Base-by-base conservation (phyloP, 495 filamentous ascomycete species). In the Sordaria brevicollis region DNA sequence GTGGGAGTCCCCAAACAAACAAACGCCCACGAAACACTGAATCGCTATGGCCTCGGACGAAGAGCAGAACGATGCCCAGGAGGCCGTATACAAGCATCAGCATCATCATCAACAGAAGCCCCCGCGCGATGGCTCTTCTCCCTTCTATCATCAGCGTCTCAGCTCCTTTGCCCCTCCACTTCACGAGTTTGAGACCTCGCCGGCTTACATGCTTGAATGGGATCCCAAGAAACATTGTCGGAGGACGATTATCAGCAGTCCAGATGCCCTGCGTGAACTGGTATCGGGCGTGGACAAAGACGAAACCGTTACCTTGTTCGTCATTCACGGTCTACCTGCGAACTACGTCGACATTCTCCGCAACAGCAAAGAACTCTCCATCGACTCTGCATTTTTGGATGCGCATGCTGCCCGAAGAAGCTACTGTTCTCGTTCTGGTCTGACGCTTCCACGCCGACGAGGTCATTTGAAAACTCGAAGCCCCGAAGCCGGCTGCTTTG, bases 321-420 rank as follows among this genome's bases (percentile, higher is more conserved):
- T 81, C 8, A 29, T 81, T 11, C 74, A 72, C 10, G 77, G 75
- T 19, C 43, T 75, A 29, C 74, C 74, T 5, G 39, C 35, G 21
- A 76, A 76, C 35, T 76, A 74, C 34, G 37, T 75, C 6, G 37
- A 71, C 0, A 72, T 62, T 1, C 31, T 80, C 7, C 67, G 54
- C n/a, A 54, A 39, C 34, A 33, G 41, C 43, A 68, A 73, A 8
- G 34, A 35, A 25, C 35, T 76, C 9, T 70, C 54, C 38, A 54
- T 81, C 35, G 79, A 80, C 39, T 62, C 73, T 21, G 70, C 73
- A 6, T 81, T 81, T 35, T 54, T 80, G 29, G 78, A 78, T 25
- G 79, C 78, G 38, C 78, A 79, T 67, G 66, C 70, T 5, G 67
- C 68, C 9, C 70, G 78, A 33, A 67, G 78, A 43, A 38, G 73